phyloP scores from a whole-genome alignment of 2,329 filamentous ascomycete genomes.

The Colletotrichum sojae region DNA sequence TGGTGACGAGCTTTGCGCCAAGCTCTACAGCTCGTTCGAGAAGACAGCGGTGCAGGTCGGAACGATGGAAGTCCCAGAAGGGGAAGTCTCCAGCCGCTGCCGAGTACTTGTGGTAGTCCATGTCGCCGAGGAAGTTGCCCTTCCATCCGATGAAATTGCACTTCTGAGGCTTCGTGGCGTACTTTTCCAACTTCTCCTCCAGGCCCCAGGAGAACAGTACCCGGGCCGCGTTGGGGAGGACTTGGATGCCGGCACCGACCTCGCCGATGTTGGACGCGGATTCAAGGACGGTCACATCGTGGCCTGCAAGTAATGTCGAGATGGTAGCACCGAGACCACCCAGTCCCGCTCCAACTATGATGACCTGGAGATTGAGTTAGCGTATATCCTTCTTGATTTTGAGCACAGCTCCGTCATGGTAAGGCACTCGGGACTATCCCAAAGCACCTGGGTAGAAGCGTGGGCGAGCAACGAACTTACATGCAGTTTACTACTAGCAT shows the following conservation, averaged over 20 bases:
- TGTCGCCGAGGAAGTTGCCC: conserved; percentile 41
- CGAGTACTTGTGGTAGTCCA: conserved; percentile 33
- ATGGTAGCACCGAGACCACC: conserved; percentile 40
- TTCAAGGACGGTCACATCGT: conserved; percentile 40
- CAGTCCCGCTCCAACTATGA: conserved; percentile 40
- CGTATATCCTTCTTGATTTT: no score
- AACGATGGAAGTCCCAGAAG: conserved; percentile 41
- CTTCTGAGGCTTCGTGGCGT: conserved; percentile 38
- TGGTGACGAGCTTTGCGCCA: conserved; percentile 33
- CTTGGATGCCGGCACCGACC: conserved; percentile 42
- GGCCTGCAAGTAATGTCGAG: conserved; percentile 29
- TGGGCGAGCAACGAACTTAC: background rate
- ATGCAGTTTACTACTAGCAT: conserved; percentile 15
- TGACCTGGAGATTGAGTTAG: conserved; percentile 16
- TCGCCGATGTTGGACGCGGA: conserved; percentile 38
- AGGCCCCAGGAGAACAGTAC: conserved; percentile 41
- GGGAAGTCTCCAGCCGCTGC: conserved; percentile 39
- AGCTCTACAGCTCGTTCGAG: conserved; percentile 33
- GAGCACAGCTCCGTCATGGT: no score
- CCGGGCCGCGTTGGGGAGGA: conserved; percentile 39
- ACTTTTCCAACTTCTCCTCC: conserved; percentile 39
- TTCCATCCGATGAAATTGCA: conserved; percentile 39
- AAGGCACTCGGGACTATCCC: background rate
- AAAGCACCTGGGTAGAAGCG: background rate
- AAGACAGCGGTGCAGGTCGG: conserved; percentile 40